These are phyloP conservation scores for Capsella rubella DNA, from an alignment of 441 rosid species.

Conservation along the genomic window DNA sequence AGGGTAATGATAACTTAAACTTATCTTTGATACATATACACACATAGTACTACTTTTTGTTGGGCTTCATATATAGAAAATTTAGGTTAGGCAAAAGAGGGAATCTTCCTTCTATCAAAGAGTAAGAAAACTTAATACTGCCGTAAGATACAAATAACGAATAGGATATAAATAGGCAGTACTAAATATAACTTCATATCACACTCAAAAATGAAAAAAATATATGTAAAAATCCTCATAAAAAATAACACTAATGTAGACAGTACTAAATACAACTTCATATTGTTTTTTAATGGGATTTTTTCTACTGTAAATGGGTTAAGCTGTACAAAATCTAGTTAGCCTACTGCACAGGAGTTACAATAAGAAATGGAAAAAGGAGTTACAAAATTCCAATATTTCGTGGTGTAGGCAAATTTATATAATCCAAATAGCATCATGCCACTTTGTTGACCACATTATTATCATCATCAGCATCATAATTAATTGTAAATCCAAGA, in stretches of 20 bases:
- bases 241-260: no score
- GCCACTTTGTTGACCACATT: slow-evolving; percentile 42
- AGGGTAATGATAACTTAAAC: background rate
- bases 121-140: slow-evolving; percentile 23
- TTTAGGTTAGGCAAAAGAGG: slow-evolving; percentile 50
- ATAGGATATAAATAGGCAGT: background rate
- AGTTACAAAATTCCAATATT: background rate
- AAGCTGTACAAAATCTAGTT: background rate
- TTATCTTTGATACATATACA: background rate
- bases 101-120: slow-evolving; percentile 59
- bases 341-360: background rate
- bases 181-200: no score
- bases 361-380: slow-evolving; percentile 13
- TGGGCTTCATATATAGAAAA: slow-evolving; percentile 33
- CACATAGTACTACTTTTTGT: background rate
- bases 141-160: slow-evolving; percentile 15
- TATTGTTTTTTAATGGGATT: background rate
- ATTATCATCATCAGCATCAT: background rate
- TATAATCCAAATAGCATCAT: slow-evolving; percentile 24
- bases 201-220: no score
- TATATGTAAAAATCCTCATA: no score
- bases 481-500: slow-evolving; percentile 12
- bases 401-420: slow-evolving; percentile 13
- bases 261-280: background rate
- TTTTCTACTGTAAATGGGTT: background rate